These are phyloP conservation scores for Fusarium newnesense DNA, from an alignment of 2,329 filamentous ascomycete genomes.

Conservation along the genomic window DNA sequence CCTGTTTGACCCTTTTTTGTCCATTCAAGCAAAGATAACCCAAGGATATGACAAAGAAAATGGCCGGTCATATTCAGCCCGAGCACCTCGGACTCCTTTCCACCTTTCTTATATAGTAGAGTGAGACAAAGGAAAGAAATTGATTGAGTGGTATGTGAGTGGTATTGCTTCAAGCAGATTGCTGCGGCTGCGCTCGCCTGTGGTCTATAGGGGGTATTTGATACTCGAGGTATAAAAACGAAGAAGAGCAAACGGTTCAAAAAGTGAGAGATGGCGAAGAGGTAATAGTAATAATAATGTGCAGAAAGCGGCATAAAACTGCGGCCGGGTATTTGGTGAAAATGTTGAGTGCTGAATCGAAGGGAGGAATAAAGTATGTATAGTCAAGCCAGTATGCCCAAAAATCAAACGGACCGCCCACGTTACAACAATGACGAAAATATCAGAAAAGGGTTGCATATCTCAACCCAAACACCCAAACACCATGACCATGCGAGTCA, in stretches of 20 bases:
- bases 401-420: conserved; percentile 40
- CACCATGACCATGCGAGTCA: conserved; percentile 44
- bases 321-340: conserved; percentile 45
- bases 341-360: conserved; percentile 41
- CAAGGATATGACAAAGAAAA: conserved; percentile 34
- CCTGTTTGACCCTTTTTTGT: conserved; percentile 35
- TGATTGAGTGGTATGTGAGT: conserved; percentile 43
- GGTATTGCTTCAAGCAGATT: conserved; percentile 46
- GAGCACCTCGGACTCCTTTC: conserved; percentile 43
- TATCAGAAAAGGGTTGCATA: conserved; percentile 27
- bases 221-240: conserved; percentile 46
- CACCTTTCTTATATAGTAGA: conserved; percentile 41
- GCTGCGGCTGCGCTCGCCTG: conserved; percentile 45
- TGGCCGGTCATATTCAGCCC: conserved; percentile 39
- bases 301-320: conserved; percentile 36
- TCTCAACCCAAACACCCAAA: conserved; percentile 44
- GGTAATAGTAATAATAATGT: conserved; percentile 35
- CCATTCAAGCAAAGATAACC: conserved; percentile 24
- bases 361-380: conserved; percentile 44
- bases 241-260: conserved; percentile 36
- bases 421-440: conserved; percentile 31
- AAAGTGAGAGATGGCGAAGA: conserved; percentile 36
- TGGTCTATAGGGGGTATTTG: conserved; percentile 54
- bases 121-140: conserved; percentile 47
- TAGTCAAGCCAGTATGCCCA: conserved; percentile 43